Evolutionary conservation across 202 grass and related monocot genomes (phyloP).

Genomic region (Setaria italica): DNA sequence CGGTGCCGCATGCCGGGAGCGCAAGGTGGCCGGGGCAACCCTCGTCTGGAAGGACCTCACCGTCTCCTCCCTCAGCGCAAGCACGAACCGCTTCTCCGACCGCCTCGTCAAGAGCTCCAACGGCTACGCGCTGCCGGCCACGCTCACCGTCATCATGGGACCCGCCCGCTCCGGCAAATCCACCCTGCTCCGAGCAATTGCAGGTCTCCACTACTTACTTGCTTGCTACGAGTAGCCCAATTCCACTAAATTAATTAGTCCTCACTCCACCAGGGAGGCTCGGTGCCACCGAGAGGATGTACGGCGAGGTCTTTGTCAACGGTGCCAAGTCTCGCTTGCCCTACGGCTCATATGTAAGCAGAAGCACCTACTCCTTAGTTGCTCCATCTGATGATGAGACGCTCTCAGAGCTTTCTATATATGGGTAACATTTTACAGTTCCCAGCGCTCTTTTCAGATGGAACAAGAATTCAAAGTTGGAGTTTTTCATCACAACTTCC

Average conservation of each 20-base stretch:
- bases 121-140: constrained; percentile 87
- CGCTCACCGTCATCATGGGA: constrained; percentile 96
- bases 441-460: background rate
- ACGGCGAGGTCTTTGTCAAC: constrained; percentile 88
- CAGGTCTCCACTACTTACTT: constrained; percentile 38
- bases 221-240: background rate
- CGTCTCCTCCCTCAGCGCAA: constrained; percentile 59
- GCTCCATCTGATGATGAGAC: too few species aligned
- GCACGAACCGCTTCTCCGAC: constrained; percentile 50
- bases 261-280: constrained; percentile 56
- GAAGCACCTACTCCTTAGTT: background rate
- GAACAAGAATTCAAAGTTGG: background rate
- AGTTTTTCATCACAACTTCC: background rate
- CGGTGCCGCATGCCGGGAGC: constrained; percentile 46
- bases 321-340: constrained; percentile 70
- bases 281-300: constrained; percentile 60
- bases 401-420: too few species aligned
- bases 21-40: constrained; percentile 82
- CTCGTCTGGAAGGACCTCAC: constrained; percentile 94
- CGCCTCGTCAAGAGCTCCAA: constrained; percentile 84
- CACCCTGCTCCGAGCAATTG: constrained; percentile 81
- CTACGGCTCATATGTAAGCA: constrained; percentile 91
- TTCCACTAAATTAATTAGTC: too few species aligned
- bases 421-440: too few species aligned
- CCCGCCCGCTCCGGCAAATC: constrained; percentile 91